Evolutionary conservation across 208 protist genomes (phyloP).

Genomic region (Leishmania tropica): DNA sequence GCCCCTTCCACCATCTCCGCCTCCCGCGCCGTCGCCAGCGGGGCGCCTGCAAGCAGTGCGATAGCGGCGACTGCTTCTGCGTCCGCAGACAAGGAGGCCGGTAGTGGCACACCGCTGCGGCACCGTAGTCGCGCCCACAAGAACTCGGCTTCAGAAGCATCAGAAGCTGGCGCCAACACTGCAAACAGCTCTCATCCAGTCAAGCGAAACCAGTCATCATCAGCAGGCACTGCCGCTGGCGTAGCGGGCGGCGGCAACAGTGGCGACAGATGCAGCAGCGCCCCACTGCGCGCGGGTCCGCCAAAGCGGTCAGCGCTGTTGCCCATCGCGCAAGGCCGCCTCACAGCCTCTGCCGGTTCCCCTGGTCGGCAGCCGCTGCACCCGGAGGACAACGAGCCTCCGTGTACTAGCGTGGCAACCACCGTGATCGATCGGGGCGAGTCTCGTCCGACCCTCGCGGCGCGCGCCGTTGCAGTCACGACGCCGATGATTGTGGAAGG

Average conservation of each 20-base stretch:
- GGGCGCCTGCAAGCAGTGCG: not conserved
- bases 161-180: not conserved
- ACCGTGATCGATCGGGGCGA: constrained; percentile 14
- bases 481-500: not conserved
- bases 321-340: constrained; percentile 12
- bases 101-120: not conserved
- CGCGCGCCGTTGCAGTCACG: not conserved
- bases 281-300: not conserved
- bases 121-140: not conserved
- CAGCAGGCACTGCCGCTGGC: not conserved
- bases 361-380: not conserved
- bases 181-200: not conserved
- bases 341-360: constrained; percentile 18
- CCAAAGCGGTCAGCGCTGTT: constrained; percentile 19
- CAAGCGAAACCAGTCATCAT: not conserved
- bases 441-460: constrained; percentile 10
- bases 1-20: not conserved
- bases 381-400: not conserved
- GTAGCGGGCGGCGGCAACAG: not conserved
- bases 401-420: not conserved
- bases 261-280: not conserved
- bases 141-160: not conserved
- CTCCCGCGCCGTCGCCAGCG: not conserved
- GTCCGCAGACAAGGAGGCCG: not conserved
- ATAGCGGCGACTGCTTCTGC: not conserved